A percentile compares a stretch with the other conserved stretches of the same genome.
Evolutionary conservation across 2,329 filamentous ascomycete genomes (phyloP).

Genomic region (Ascocoryne sarcoides): DNA sequence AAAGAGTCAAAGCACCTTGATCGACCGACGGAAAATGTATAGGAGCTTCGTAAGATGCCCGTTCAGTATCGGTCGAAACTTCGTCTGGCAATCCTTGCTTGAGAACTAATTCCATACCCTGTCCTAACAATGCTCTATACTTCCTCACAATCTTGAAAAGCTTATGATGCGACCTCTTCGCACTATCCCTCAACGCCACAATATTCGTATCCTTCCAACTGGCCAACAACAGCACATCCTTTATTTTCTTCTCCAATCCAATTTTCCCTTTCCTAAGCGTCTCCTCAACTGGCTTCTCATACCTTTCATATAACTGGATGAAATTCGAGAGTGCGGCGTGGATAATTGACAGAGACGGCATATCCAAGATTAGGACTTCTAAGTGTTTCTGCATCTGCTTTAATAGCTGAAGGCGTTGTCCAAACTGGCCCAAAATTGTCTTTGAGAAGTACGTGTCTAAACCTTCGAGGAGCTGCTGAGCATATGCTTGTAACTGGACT

Average conservation of each 20-base stretch:
- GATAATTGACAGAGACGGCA: slow-evolving; percentile 49
- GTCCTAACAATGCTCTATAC: slow-evolving; percentile 70
- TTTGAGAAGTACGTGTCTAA: slow-evolving; percentile 71
- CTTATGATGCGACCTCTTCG: slow-evolving; percentile 82
- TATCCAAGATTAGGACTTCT: slow-evolving; percentile 48
- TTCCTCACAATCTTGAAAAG: slow-evolving; percentile 87
- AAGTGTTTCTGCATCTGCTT: slow-evolving; percentile 58
- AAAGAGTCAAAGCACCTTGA: slow-evolving; percentile 21
- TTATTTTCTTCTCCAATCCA: slow-evolving; percentile 82
- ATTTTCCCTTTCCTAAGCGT: slow-evolving; percentile 58
- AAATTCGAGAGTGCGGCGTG: slow-evolving; percentile 65
- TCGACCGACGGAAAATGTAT: slow-evolving; percentile 18
- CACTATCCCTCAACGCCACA: slow-evolving; percentile 77
- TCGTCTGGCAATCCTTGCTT: slow-evolving; percentile 48
- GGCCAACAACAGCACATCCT: slow-evolving; percentile 82
- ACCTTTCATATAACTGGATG: slow-evolving; percentile 64
- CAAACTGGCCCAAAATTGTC: slow-evolving; percentile 75
- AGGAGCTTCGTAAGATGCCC: background rate
- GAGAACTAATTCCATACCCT: slow-evolving; percentile 61
- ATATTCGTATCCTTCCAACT: slow-evolving; percentile 99
- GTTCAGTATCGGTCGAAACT: background rate
- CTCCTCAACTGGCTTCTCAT: slow-evolving; percentile 56
- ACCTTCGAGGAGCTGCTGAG: slow-evolving; percentile 61
- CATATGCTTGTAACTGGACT: slow-evolving; percentile 53
- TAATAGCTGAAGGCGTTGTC: slow-evolving; percentile 62